Evolutionary conservation across 1,284 basidiomycete species (phyloP), one percentile per base, ranked within the genome.

Genomic region (Puccinia sorghi): DNA sequence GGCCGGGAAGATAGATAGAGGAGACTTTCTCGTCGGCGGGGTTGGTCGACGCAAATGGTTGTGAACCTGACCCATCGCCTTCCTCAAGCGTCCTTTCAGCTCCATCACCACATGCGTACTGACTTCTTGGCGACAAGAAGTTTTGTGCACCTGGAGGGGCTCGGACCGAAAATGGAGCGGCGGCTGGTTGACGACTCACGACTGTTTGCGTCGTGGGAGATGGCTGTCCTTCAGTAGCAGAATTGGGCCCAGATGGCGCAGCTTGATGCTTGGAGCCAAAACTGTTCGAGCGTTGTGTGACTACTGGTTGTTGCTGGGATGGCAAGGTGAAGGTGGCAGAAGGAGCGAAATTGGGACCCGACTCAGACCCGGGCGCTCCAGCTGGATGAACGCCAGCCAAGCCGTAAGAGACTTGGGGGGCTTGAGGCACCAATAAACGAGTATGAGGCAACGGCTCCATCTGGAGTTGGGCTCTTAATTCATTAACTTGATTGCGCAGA

Each of bases 401-500:
- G 25, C 25, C 46, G 64, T 66, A 66, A 32, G 41, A 25, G n/a
- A 66, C n/a, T 66, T 17, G 64, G 3, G 27, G 41, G 41, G 12
- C 11, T 8, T 46, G 69, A 1, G 11, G 46, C 37, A 50, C 37
- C 46, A 71, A 39, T 50, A 41, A 20, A 8, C 50, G 69, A 43
- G 80, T 80, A 7, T 80, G 81, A 13, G 82, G 80, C 11, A 83
- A 79, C 2, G 81, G 77, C 39, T 81, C 72, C 74, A 83, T 71
- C 27, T 81, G 81, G 61, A 83, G 80, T 20, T 80, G 79, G 9
- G 70, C 71, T 41, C 82, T 78, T 52, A 83, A 80, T 66, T 81
- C 72, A 69, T 83, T 81, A 39, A 83, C 80, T 52, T 82, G 81
- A 59, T 72, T 73, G 46, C 82, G 81, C 5, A 83, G 77, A 52